A percentile compares a stretch with the other conserved stretches of the same genome.
Evolutionary conservation across 345 rosid species (phyloP).

Genomic region (Sonneratia alba): DNA sequence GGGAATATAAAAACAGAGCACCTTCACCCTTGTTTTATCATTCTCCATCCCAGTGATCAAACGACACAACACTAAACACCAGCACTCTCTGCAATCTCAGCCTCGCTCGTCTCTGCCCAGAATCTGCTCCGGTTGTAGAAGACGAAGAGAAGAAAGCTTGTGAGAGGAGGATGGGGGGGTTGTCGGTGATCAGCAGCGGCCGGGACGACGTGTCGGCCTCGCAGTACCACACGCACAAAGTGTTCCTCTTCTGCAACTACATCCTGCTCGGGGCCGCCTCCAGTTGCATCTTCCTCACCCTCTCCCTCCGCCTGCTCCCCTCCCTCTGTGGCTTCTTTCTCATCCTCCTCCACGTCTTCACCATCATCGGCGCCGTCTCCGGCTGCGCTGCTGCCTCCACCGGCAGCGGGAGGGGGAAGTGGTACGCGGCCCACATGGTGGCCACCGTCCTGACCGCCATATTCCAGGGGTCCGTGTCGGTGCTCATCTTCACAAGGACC

Average conservation of each 20-base stretch:
- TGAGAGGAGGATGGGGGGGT: neutral
- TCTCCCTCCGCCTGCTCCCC: constrained; percentile 77
- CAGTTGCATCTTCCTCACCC: constrained; percentile 81
- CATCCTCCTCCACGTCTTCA: constrained; percentile 47
- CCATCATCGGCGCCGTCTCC: constrained; percentile 49
- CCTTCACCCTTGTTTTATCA: neutral
- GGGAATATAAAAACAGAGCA: neutral
- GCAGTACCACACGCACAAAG: constrained; percentile 52
- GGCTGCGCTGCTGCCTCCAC: constrained; percentile 73
- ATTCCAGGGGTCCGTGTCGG: constrained; percentile 84
- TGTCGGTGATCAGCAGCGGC: neutral
- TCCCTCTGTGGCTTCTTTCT: constrained; percentile 59
- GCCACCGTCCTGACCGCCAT: constrained; percentile 73
- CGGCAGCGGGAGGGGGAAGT: constrained; percentile 24
- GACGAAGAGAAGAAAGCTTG: neutral
- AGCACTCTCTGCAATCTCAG: neutral
- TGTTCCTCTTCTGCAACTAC: constrained; percentile 77
- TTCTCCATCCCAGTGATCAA: neutral
- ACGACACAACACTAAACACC: neutral
- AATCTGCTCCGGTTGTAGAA: neutral
- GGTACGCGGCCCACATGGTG: constrained; percentile 89
- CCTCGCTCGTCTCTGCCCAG: neutral
- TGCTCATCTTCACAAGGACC: constrained; percentile 61
- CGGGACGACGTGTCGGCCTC: neutral
- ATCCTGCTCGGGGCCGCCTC: constrained; percentile 83